A percentile compares a stretch with the other conserved stretches of the same genome.
Evolutionary conservation across 129 eudicot species (phyloP).

Genomic region (Dittrichia graveolens): DNA sequence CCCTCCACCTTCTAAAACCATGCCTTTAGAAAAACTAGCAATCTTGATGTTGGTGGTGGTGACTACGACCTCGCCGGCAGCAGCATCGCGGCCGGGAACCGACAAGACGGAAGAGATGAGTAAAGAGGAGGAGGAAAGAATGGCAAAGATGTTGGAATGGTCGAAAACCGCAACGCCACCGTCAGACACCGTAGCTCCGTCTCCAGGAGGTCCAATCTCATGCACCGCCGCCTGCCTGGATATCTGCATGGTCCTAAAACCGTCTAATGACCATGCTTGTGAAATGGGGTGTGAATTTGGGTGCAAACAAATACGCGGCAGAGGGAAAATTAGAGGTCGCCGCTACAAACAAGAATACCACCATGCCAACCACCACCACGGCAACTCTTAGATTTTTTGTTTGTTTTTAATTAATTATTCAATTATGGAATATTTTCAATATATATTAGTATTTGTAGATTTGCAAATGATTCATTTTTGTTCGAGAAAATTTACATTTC

Average conservation of each 20-base stretch:
- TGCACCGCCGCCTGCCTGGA: conserved; percentile 33
- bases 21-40: conserved; percentile 32
- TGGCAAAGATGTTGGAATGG: conserved; percentile 21
- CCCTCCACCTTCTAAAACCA: conserved; percentile 7
- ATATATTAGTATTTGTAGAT: neutral
- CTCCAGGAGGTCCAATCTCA: conserved; percentile 15
- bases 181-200: neutral
- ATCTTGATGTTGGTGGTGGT: conserved; percentile 30
- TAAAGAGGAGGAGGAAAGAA: conserved; percentile 21
- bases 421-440: neutral
- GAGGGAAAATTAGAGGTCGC: conserved; percentile 19
- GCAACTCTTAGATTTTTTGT: neutral
- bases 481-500: no score
- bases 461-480: no score
- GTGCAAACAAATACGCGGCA: conserved; percentile 32
- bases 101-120: neutral
- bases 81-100: conserved; percentile 1
- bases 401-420: neutral
- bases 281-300: conserved; percentile 31
- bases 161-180: conserved; percentile 16
- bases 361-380: conserved; percentile 21
- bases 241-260: conserved; percentile 32
- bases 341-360: conserved; percentile 16
- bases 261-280: conserved; percentile 11
- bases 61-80: conserved; percentile 12